Percentiles rank a stretch among this genome's conserved stretches.
phyloP scores from a whole-genome alignment of 495 filamentous ascomycete genomes.

The Annulohypoxylon bovei region DNA sequence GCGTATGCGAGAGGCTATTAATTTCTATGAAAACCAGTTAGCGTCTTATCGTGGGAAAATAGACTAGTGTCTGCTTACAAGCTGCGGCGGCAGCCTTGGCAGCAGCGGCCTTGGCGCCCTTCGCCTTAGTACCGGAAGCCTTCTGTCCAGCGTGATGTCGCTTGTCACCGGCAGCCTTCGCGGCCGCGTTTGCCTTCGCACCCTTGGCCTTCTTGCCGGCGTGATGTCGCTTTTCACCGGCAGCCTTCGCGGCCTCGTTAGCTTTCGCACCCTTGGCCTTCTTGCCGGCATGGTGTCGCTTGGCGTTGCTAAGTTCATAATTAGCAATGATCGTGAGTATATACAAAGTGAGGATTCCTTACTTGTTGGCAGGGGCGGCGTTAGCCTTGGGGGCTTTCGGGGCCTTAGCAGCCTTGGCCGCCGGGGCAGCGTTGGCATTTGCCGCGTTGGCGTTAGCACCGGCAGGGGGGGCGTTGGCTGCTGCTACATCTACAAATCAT shows the following conservation, averaged over 20 bases:
- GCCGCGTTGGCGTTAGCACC: not conserved
- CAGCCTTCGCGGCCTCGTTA: not conserved
- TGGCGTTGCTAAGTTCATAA: constrained; percentile 28
- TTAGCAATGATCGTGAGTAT: constrained; percentile 13
- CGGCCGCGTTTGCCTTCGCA: constrained; percentile 1
- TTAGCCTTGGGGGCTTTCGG: not conserved
- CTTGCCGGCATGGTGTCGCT: constrained; percentile 41
- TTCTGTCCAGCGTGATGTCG: constrained; percentile 38
- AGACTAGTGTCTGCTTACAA: constrained; percentile 17
- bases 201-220: constrained; percentile 29
- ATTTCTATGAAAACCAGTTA: constrained; percentile 13
- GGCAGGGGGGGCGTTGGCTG: constrained; percentile 4
- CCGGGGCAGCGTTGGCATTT: not conserved
- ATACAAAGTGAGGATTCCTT: not conserved
- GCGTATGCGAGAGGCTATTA: constrained; percentile 3
- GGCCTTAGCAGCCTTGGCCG: constrained; percentile 3
- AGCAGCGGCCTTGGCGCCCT: constrained; percentile 2
- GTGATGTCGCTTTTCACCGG: constrained; percentile 40
- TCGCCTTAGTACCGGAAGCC: constrained; percentile 14
- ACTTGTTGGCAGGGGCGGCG: constrained; percentile 13
- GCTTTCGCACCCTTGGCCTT: constrained; percentile 22
- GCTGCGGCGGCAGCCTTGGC: constrained; percentile 18
- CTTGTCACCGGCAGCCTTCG: constrained; percentile 22
- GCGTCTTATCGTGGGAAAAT: not conserved
- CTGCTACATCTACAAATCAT: constrained; percentile 13